Evolutionary conservation across 202 grass and related monocot genomes (phyloP).

Genomic region (Panicum virgatum): DNA sequence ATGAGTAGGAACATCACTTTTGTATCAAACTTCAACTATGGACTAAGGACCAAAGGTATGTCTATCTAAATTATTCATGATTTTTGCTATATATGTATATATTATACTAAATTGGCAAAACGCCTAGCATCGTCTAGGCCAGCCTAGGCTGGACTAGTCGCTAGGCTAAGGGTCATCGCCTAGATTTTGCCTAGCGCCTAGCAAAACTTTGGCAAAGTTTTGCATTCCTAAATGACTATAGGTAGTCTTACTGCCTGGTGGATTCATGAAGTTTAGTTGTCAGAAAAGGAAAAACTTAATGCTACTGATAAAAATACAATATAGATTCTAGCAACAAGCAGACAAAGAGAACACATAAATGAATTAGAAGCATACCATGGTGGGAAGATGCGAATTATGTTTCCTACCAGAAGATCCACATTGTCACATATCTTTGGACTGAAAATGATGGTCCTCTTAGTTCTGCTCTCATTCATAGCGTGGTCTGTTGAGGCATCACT

Average conservation of each 20-base stretch:
- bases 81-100: no score
- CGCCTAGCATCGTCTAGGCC: no score
- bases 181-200: no score
- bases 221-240: neutral
- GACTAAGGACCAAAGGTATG: no score
- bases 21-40: no score
- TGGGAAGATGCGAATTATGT: conserved; percentile 58
- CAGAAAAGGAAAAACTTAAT: neutral
- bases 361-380: conserved; percentile 58
- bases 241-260: neutral
- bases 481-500: conserved; percentile 33
- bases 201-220: no score
- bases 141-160: no score
- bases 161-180: no score
- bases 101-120: no score
- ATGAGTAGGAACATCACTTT: no score
- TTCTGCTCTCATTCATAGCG: conserved; percentile 33
- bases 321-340: neutral
- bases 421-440: conserved; percentile 73
- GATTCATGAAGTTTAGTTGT: neutral
- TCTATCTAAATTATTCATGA: no score
- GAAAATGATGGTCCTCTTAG: conserved; percentile 65
- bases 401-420: conserved; percentile 68
- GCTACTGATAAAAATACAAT: neutral
- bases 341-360: conserved; percentile 21